phyloP scores from a whole-genome alignment of 108 stramenopile species.

The Halocafeteria seosinensis region DNA sequence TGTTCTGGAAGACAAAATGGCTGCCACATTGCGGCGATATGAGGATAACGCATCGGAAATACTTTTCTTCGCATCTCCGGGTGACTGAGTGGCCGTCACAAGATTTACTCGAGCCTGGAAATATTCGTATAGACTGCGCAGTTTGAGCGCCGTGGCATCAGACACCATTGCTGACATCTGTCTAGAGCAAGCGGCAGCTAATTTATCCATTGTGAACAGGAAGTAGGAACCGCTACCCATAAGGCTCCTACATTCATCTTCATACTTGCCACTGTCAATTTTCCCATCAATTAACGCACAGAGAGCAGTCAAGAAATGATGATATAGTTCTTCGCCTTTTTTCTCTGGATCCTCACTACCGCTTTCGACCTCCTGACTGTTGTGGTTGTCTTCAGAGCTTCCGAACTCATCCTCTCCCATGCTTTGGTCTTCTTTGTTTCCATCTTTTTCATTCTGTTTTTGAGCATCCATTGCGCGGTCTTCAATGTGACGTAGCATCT shows the following conservation, averaged over 20 bases:
- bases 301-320: constrained; percentile 21
- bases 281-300: constrained; percentile 24
- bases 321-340: constrained; percentile 7
- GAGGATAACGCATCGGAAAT: neutral
- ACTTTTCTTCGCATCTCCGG: neutral
- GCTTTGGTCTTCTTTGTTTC: neutral
- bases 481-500: neutral
- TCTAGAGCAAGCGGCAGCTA: constrained; percentile 10
- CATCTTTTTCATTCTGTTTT: neutral
- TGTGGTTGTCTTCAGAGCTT: too few species aligned
- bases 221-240: constrained; percentile 23
- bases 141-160: neutral
- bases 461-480: neutral
- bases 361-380: neutral
- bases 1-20: neutral
- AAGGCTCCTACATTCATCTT: constrained; percentile 35
- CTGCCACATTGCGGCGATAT: neutral
- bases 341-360: too few species aligned
- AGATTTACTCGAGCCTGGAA: neutral
- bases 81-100: neutral
- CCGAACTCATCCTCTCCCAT: constrained; percentile 2
- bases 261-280: constrained; percentile 15
- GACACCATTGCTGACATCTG: constrained; percentile 15
- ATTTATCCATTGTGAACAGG: constrained; percentile 31
- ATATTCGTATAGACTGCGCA: neutral